These are phyloP conservation scores for Carpinus viminea DNA, from an alignment of 306 rosid species.

Conservation along the genomic window DNA sequence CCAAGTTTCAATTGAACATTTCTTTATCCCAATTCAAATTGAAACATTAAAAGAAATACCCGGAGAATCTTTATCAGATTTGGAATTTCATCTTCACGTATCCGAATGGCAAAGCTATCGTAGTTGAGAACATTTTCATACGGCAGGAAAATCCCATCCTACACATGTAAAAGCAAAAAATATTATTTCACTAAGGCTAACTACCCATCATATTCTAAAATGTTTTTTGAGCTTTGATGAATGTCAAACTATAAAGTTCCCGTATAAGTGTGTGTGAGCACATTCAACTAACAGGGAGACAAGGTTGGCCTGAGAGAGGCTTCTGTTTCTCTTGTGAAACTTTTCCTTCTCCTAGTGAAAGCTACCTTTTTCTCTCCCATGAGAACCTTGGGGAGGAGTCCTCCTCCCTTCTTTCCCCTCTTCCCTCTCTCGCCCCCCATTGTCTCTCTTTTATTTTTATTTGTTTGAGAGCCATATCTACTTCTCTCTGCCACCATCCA, in stretches of 20 bases:
- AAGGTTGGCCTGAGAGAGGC: no score
- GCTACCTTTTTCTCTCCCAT: no score
- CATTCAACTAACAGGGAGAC: background rate
- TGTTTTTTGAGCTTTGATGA: background rate
- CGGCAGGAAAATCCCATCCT: constrained; percentile 94
- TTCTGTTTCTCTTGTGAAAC: no score
- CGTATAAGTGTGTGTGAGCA: background rate
- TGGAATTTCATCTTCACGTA: constrained; percentile 74
- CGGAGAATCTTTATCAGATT: constrained; percentile 69
- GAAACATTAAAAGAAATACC: constrained; percentile 35
- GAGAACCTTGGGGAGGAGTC: no score
- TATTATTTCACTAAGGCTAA: constrained; percentile 5
- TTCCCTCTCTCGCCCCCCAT: no score
- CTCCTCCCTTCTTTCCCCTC: no score
- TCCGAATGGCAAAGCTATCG: constrained; percentile 83
- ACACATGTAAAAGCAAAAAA: constrained; percentile 27
- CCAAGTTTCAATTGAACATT: constrained; percentile 9
- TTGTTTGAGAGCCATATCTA: no score
- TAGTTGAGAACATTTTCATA: constrained; percentile 85
- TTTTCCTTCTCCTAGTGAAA: no score
- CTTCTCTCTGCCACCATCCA: no score
- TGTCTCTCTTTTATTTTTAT: no score
- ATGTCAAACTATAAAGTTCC: background rate
- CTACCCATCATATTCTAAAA: constrained; percentile 1
- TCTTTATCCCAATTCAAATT: constrained; percentile 16